Conservation (phyloP, 2,329 filamentous ascomycete genomes). For the Trichophyton benhamiae region DNA sequence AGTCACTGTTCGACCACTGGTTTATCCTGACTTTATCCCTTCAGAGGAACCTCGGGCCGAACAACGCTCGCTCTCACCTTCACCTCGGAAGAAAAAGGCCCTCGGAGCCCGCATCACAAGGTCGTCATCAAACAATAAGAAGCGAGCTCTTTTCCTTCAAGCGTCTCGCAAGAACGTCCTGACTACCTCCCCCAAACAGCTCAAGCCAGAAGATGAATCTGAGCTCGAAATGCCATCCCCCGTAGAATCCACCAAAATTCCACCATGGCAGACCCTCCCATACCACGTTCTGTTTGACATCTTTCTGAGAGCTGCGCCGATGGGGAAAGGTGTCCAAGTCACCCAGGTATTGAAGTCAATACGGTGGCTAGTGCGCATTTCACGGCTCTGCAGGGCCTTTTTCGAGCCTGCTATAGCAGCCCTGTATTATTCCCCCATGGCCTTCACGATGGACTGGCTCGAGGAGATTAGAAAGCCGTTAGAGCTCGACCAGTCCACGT, state of each 20-base stretch:
- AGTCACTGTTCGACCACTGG: neutral
- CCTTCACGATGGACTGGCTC: constrained; percentile 42
- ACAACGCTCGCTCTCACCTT: neutral
- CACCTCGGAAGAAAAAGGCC: neutral
- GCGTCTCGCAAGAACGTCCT: constrained; percentile 5
- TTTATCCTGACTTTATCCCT: neutral
- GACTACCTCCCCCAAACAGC: constrained; percentile 8
- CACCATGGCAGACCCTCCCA: constrained; percentile 50
- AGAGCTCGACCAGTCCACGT: constrained; percentile 38
- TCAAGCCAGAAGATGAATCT: constrained; percentile 1
- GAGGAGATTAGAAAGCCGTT: constrained; percentile 42
- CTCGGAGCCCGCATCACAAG: constrained; percentile 5
- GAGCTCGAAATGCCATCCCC: constrained; percentile 9
- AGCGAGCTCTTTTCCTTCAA: constrained; percentile 11
- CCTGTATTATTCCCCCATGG: constrained; percentile 57
- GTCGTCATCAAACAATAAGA: constrained; percentile 7
- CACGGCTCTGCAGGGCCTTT: constrained; percentile 52
- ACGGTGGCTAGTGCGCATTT: constrained; percentile 52
- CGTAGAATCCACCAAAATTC: constrained; percentile 30
- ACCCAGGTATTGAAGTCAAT: constrained; percentile 28
- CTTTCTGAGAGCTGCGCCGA: constrained; percentile 51
- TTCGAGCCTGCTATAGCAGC: constrained; percentile 60
- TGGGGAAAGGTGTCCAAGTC: constrained; percentile 34
- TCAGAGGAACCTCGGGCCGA: neutral
- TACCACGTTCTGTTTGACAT: constrained; percentile 59